Evolutionary conservation across 805 yeast species (phyloP).

Genomic region (Saccharomyces cerevisiae): DNA sequence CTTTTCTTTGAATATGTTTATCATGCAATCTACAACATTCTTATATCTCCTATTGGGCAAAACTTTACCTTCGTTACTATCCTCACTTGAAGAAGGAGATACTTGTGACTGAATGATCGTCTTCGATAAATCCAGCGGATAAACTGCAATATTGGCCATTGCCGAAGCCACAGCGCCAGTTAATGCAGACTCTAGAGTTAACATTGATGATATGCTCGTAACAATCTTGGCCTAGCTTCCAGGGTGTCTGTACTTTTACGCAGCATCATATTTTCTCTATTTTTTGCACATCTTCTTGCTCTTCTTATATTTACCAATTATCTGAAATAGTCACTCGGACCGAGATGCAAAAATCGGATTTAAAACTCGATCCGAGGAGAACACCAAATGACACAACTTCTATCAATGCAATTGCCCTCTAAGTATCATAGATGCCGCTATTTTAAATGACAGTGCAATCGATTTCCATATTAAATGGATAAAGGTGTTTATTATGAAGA

Average conservation of each 20-base stretch:
- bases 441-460: neutral
- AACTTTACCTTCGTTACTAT: neutral
- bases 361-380: neutral
- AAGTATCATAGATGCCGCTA: neutral
- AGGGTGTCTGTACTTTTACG: neutral
- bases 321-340: neutral
- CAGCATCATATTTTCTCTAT: neutral
- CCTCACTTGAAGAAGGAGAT: conserved; percentile 4
- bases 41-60: conserved; percentile 34
- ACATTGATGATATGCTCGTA: conserved; percentile 28
- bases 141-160: conserved; percentile 68
- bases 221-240: neutral
- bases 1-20: conserved; percentile 44
- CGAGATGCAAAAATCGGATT: neutral
- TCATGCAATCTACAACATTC: conserved; percentile 54
- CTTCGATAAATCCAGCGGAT: conserved; percentile 73
- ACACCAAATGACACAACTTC: neutral
- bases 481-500: neutral
- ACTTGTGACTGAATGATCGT: conserved; percentile 68
- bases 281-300: neutral
- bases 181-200: conserved; percentile 61
- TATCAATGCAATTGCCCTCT: neutral
- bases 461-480: neutral
- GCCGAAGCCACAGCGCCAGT: conserved; percentile 80
- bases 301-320: neutral